These are phyloP conservation scores for Phytophthora nicotianae DNA, from an alignment of 352 stramenopile genomes.

Conservation along the genomic window DNA sequence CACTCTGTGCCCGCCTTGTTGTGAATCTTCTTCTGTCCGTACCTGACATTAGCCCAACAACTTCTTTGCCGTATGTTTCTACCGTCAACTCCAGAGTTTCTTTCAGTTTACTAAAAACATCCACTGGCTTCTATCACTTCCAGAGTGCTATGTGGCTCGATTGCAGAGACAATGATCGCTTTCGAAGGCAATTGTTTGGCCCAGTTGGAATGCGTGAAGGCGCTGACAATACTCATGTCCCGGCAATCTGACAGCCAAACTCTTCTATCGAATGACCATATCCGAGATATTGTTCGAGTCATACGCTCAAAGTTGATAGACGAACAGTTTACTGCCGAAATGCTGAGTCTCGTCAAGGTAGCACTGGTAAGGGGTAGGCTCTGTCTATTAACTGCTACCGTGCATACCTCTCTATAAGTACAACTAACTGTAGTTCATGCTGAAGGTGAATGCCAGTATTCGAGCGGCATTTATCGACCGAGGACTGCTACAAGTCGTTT, in stretches of 20 bases:
- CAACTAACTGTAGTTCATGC: neutral
- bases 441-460: conserved; percentile 23
- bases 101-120: neutral
- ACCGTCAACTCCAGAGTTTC: neutral
- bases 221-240: conserved; percentile 12
- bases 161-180: conserved; percentile 22
- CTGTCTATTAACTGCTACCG: neutral
- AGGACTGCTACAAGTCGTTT: conserved; percentile 32
- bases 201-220: conserved; percentile 18
- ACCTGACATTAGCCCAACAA: neutral
- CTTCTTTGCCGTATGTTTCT: conserved; percentile 13
- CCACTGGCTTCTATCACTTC: neutral
- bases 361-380: conserved; percentile 15
- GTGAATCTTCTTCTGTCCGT: conserved; percentile 14
- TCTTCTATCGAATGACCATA: conserved; percentile 25
- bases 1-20: conserved; percentile 5
- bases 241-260: conserved; percentile 2
- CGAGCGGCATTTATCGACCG: conserved; percentile 28
- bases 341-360: conserved; percentile 25
- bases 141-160: conserved; percentile 4
- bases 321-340: conserved; percentile 17
- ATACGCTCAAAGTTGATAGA: conserved; percentile 32
- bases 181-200: conserved; percentile 4
- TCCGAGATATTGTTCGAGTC: conserved; percentile 31
- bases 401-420: too few relatives aligned